These are phyloP conservation scores for Chaetomium globosum DNA, from an alignment of 2,329 filamentous ascomycete species.

Conservation along the genomic window DNA sequence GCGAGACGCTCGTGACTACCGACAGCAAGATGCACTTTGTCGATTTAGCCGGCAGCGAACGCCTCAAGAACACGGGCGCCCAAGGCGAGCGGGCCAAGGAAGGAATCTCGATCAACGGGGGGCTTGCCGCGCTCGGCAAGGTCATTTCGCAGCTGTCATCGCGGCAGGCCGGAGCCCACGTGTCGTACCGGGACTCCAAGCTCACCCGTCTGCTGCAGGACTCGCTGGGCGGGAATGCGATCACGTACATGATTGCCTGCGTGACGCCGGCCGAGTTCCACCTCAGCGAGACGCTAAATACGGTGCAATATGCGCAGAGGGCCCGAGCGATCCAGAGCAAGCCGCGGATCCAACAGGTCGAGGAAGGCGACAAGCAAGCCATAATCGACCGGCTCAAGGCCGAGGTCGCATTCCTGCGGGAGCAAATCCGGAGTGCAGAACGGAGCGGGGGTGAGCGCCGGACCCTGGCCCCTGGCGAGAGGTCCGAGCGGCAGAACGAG, in stretches of 20 bases:
- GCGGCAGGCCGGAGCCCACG: slow-evolving; percentile 80
- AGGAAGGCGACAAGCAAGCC: slow-evolving; percentile 91
- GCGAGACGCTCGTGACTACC: slow-evolving; percentile 74
- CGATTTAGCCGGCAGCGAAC: slow-evolving; percentile 93
- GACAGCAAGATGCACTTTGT: slow-evolving; percentile 99
- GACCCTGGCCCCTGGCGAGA: slow-evolving; percentile 63
- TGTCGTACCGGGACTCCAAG: slow-evolving; percentile 98
- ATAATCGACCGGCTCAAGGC: slow-evolving; percentile 91
- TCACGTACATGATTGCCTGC: slow-evolving; percentile 99
- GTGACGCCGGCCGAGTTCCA: slow-evolving; percentile 97
- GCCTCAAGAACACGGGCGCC: slow-evolving; percentile 94
- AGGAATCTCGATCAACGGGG: slow-evolving; percentile 97
- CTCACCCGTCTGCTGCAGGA: slow-evolving; percentile 94
- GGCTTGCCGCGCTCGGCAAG: slow-evolving; percentile 90
- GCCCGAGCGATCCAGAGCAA: slow-evolving; percentile 97
- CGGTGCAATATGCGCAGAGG: slow-evolving; percentile 93
- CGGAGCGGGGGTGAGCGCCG: slow-evolving; percentile 60
- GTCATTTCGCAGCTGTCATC: slow-evolving; percentile 98
- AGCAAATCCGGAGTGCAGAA: slow-evolving; percentile 88
- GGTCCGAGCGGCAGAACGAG: slow-evolving; percentile 77
- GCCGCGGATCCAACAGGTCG: slow-evolving; percentile 89
- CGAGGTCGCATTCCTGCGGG: slow-evolving; percentile 88
- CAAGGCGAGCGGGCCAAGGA: slow-evolving; percentile 93
- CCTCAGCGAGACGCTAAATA: slow-evolving; percentile 95
- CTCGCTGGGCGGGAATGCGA: slow-evolving; percentile 92